Evolutionary conservation across 140 eudicot genomes (phyloP), one percentile per base, ranked within the genome.

Genomic region (Flaveria floridana): DNA sequence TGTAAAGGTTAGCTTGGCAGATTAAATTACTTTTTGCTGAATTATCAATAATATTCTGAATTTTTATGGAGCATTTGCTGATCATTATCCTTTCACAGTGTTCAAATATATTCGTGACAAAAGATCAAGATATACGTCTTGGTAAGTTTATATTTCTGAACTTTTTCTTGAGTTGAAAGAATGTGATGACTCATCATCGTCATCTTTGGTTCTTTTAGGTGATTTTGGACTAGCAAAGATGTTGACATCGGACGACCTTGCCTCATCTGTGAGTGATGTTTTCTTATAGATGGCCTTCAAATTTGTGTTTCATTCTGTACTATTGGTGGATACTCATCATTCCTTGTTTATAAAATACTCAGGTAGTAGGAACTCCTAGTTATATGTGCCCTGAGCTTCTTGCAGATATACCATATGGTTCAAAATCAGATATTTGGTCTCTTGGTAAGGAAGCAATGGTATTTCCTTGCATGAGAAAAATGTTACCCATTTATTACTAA

Each of bases 371-470:
- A 71, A 94, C 99, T 77, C 99, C 97, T 44, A 94, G 97, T 82
- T 88, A 94, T 70, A 94, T 94, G 97, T 90, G 99, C 84, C 99
- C 99, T 57, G 99, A 94, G 86, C 94, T 94, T 80, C 99, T 94
- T 88, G 97, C 99, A 57, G 97, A 94, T 79, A 94, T 90, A 82
- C 99, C 99, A 57, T 94, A 94, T 82, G 99, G 99, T 77, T 94
- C 95, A 5, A 94, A 94, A 79, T 94, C 99, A 62, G 99, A 94
- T 77, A 88, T 94, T 46, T 94, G 99, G 99, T 94, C 99, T 50
- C 83, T 94, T 71, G 99, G 99, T 94, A 82, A 81, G 88, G 62
- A 7, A 59, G 72, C 28, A 58, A 34, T 78, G 55, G 20, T 48
- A 58, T 68, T 56, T 51, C 8, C 34, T 67, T 30, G 18, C 63